These are phyloP conservation scores for Penicillium coffeae DNA, from an alignment of 495 filamentous ascomycete species.

Conservation along the genomic window DNA sequence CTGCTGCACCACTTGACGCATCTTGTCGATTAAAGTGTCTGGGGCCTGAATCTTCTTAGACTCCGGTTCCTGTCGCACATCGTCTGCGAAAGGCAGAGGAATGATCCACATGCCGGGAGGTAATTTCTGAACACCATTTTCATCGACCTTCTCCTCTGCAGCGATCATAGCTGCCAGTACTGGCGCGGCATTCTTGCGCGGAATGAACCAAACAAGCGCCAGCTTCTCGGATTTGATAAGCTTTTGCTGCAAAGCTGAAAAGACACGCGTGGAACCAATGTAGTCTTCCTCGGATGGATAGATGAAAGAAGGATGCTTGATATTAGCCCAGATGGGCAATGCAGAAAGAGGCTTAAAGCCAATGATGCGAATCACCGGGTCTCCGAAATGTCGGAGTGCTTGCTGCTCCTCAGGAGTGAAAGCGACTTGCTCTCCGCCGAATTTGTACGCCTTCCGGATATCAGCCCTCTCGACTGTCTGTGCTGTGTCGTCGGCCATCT, in stretches of 20 bases:
- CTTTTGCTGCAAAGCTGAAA: constrained; percentile 86
- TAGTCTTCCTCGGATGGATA: constrained; percentile 91
- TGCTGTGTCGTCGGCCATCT: constrained; percentile 70
- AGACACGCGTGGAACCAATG: constrained; percentile 87
- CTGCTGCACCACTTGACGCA: constrained; percentile 78
- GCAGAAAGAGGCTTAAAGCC: constrained; percentile 83
- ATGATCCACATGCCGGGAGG: constrained; percentile 89
- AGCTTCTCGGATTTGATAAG: constrained; percentile 73
- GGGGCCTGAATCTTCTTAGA: constrained; percentile 55
- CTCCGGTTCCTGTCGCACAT: constrained; percentile 71
- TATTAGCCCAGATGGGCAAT: constrained; percentile 80
- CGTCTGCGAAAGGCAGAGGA: constrained; percentile 86
- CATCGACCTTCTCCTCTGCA: constrained; percentile 61
- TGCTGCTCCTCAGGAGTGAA: constrained; percentile 83
- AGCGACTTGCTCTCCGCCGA: constrained; percentile 82
- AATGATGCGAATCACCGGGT: constrained; percentile 80
- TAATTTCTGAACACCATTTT: constrained; percentile 61
- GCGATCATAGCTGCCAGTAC: constrained; percentile 77
- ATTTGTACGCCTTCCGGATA: constrained; percentile 91
- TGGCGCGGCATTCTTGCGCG: constrained; percentile 74
- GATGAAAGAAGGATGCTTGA: constrained; percentile 83
- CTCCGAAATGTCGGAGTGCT: constrained; percentile 70
- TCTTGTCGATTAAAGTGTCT: constrained; percentile 68
- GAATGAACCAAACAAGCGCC: constrained; percentile 84
- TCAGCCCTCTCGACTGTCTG: constrained; percentile 74